A percentile compares a stretch with the other conserved stretches of the same genome.
Conservation (phyloP, 176 grass and related monocot genomes). For the Avena sativa region DNA sequence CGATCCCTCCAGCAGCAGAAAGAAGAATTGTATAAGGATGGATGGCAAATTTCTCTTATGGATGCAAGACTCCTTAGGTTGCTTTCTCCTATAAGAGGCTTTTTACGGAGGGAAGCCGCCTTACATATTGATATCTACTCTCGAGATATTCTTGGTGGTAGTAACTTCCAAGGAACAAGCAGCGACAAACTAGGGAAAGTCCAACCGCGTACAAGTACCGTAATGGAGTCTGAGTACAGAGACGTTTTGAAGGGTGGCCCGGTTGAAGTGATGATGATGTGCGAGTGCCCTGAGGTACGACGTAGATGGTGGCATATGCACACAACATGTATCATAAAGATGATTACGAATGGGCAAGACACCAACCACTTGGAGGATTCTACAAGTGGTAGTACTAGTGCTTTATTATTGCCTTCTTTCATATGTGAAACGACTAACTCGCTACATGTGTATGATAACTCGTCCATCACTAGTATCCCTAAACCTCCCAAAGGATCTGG, state of each 20-base stretch:
- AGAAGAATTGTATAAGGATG: no score
- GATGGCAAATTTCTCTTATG: not conserved
- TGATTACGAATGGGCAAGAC: not conserved
- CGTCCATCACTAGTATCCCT: not conserved
- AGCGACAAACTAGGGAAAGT: not conserved
- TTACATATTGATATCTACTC: not conserved
- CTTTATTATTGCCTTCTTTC: not conserved
- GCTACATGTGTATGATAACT: not conserved
- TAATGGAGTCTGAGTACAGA: not conserved
- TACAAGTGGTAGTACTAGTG: not conserved
- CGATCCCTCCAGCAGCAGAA: no score
- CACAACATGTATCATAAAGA: not conserved
- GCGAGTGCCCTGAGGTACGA: not conserved
- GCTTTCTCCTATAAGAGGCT: no score
- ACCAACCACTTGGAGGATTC: not conserved
- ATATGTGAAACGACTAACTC: not conserved
- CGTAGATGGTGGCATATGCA: no score
- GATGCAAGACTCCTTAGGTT: not conserved
- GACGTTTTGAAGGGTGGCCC: not conserved
- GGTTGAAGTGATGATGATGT: not conserved
- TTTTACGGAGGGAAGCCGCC: no score
- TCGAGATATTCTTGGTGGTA: not conserved
- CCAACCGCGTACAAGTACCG: not conserved
- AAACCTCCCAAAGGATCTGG: no score
- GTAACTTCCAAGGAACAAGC: not conserved